These are phyloP conservation scores for Kalmusia sp. DNA, from an alignment of 2,329 filamentous ascomycete genomes.

Conservation along the genomic window DNA sequence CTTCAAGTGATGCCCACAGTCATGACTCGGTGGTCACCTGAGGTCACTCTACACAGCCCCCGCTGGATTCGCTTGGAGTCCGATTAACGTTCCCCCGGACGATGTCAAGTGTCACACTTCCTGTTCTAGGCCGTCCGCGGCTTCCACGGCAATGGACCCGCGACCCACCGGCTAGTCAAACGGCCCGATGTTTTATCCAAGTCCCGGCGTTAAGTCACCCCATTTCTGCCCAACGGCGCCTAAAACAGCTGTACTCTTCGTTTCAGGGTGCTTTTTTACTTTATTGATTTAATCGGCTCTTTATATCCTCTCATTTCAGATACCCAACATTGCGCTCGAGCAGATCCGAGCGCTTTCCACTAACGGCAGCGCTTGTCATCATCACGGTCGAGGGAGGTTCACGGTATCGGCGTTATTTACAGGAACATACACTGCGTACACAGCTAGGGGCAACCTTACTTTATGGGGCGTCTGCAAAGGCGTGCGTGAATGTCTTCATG, in stretches of 20 bases:
- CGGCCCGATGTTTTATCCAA: constrained; percentile 1
- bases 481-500: neutral
- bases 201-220: neutral
- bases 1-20: constrained; percentile 39
- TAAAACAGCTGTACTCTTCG: constrained; percentile 4
- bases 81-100: neutral
- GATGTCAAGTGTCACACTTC: neutral
- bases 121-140: neutral
- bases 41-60: neutral
- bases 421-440: neutral
- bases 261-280: constrained; percentile 4
- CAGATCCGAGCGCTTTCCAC: neutral
- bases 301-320: neutral
- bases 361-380: neutral
- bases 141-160: neutral
- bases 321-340: constrained; percentile 5
- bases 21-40: neutral
- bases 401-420: constrained; percentile 4
- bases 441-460: constrained; percentile 1
- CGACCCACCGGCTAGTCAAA: constrained; percentile 2
- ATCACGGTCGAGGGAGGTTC: neutral
- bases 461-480: constrained; percentile 2
- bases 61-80: neutral
- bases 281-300: constrained; percentile 4
- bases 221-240: neutral